Evolutionary conservation across 805 yeast species (phyloP), one percentile per base, ranked within the genome.

Genomic region (Yamadazyma paraphyllophila): DNA sequence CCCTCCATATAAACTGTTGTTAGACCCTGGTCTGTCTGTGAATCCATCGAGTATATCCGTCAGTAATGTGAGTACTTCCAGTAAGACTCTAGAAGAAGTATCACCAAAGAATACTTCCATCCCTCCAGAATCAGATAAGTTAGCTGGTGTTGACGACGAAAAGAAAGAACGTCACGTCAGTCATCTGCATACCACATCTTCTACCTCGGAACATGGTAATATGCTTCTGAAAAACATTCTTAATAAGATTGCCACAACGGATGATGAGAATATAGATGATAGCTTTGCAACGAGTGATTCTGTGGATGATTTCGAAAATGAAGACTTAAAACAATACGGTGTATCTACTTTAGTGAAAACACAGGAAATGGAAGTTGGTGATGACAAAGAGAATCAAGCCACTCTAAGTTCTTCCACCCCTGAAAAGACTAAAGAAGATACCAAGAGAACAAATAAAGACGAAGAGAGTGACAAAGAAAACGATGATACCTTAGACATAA

Each of bases 1-100:
- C n/a, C 31, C 39, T 7, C 35, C 47, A 10, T 60, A 49, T 41
- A 56, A 65, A 42, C 61, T 68, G 32, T 72, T 77, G 1, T 61
- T 76, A 61, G 81, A 77, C 53, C 81, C 81, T 2, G 77, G 75
- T 12, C 17, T 37, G 39, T 36, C 39, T 3, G 24, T 20, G 24
- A 20, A 20, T 20, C 24, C 24, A 20, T 20, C 24, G 24, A 20
- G 24, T 20, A 20, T 29, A 4, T 11, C 31, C 4, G 31, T 29
- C 31, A 29, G 24, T 20, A 29, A 29, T 29, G 4, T n/a, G 31
- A 29, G 13, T 29, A 11, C 31, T 29, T 11, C 11, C 13, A 29
- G 11, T 29, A 11, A 10, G 13, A 29, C 11, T 7, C 4, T 29
- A 4, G 31, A 29, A 29, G 31, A 29, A 4, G 31, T 29, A 29